phyloP scores from a whole-genome alignment of 139 green algal species.

The Volvox reticuliferus region DNA sequence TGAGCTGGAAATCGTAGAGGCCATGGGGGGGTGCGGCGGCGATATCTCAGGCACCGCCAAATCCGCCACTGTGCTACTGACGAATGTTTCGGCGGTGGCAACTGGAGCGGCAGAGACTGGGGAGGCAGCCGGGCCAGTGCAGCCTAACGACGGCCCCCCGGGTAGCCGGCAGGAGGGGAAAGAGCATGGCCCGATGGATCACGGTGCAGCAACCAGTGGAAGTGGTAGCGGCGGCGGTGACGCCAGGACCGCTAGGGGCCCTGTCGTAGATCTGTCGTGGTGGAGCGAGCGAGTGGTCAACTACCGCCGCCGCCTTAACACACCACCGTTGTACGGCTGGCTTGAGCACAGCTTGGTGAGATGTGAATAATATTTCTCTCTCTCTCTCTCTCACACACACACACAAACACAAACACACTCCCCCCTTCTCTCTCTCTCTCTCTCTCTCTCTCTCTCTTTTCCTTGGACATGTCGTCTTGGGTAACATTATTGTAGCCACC shows the following conservation, averaged over 20 bases:
- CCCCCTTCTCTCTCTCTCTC: neutral
- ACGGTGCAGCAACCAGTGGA: too few relatives aligned
- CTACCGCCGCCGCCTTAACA: slow-evolving; percentile 3
- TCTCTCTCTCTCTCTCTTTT: neutral
- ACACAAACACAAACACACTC: too few relatives aligned
- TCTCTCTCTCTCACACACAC: neutral
- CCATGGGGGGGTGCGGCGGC: too few relatives aligned
- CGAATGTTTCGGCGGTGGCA: too few relatives aligned
- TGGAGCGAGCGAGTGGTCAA: slow-evolving; percentile 24
- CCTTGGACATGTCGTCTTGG: too few relatives aligned
- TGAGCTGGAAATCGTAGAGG: neutral
- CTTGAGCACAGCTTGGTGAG: slow-evolving; percentile 42
- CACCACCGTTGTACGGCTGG: neutral
- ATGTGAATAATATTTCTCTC: neutral
- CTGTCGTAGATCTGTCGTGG: neutral
- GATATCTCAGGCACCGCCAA: neutral
- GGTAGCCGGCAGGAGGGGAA: too few relatives aligned
- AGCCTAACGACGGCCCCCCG: neutral
- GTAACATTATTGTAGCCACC: too few relatives aligned
- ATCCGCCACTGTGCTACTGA: too few relatives aligned
- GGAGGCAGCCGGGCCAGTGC: neutral
- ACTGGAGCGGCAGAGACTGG: too few relatives aligned
- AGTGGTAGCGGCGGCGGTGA: neutral
- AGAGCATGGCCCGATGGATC: too few relatives aligned
- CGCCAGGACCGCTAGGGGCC: neutral